Base-by-base conservation (phyloP, 106 monocot species). In the Dendrobium huoshanense region DNA sequence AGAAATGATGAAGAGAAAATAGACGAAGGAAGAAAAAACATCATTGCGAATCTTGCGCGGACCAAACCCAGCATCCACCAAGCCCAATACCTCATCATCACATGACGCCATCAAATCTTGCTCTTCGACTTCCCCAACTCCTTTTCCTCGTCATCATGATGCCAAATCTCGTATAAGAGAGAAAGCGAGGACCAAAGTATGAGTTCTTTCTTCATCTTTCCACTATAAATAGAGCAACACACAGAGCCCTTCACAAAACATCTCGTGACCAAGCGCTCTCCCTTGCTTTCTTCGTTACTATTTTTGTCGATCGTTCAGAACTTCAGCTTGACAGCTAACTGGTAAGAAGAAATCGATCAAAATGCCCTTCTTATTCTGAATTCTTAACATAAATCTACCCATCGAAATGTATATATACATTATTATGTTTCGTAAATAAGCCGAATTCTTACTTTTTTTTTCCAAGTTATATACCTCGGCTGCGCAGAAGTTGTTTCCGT, bases 11-110 rank as follows among this genome's bases (percentile, higher is more conserved):
- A 9, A 15, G 31, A 13, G 11, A 31, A 37, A 15, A 16, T 51
- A 51, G 51, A 1, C 31, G 2, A 0, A 37, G 33, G 25, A 11
- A 72, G 29, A 2, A 33, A 72, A 72, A 27, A n/a, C 72, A 72
- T 72, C 72, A 72, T 72, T 72, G 72, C 72, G 72, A 31, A 72
- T 72, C 72, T 72, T 33, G 37, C 3, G 72, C 72, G 72, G 72
- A 27, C 72, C 7, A 33, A 72, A 72, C 33, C 72, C 72, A 72
- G 51, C 51, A 13, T 51, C 29, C 72, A 72, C 37, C 72, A 72
- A 27, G 24, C 72, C 72, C 25, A 72, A 72, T 27, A 10, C 72
- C 37, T 72, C 72, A 27, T 31, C 72, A 72, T 72, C 72, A 72
- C 72, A 27, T 72, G 33, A 72, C 72, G 72, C 72, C 72, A 72